Conservation (phyloP, 2,329 filamentous ascomycete genomes). For the Plenodomus tracheiphilus region DNA sequence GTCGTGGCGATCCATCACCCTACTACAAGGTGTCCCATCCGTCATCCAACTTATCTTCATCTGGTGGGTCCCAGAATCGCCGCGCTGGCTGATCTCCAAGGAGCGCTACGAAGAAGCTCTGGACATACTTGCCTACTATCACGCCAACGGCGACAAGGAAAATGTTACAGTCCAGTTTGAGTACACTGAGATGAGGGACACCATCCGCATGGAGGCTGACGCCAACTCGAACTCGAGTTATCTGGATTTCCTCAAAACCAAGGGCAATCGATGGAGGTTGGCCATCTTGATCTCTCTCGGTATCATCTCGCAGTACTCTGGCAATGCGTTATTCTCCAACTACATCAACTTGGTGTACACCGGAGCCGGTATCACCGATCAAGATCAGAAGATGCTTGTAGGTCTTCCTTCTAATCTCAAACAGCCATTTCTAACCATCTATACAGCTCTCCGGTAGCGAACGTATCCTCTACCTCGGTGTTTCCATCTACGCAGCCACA, state of each 20-base stretch:
- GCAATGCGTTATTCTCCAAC: slow-evolving; percentile 68
- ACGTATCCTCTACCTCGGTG: slow-evolving; percentile 60
- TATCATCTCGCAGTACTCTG: slow-evolving; percentile 69
- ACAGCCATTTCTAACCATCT: no score
- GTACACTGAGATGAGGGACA: slow-evolving; percentile 67
- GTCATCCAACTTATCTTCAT: slow-evolving; percentile 65
- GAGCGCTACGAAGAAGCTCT: slow-evolving; percentile 66
- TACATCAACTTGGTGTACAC: slow-evolving; percentile 66
- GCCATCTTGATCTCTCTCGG: slow-evolving; percentile 65
- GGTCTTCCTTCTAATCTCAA: no score
- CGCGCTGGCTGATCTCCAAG: slow-evolving; percentile 65
- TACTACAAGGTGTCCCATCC: slow-evolving; percentile 54
- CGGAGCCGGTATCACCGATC: slow-evolving; percentile 61
- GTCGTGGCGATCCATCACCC: slow-evolving; percentile 56
- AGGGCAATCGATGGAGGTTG: slow-evolving; percentile 67
- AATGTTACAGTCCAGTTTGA: slow-evolving; percentile 67
- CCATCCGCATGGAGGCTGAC: slow-evolving; percentile 60
- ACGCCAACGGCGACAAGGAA: slow-evolving; percentile 62
- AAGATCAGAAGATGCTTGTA: no score
- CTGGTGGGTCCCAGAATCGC: slow-evolving; percentile 61
- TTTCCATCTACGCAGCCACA: slow-evolving; percentile 60
- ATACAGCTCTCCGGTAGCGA: no score
- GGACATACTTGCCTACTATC: slow-evolving; percentile 63
- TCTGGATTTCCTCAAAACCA: slow-evolving; percentile 63
- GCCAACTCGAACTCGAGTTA: slow-evolving; percentile 57